Conservation (phyloP, 2,329 filamentous ascomycete species). For the Pestalotiopsis sp. region DNA sequence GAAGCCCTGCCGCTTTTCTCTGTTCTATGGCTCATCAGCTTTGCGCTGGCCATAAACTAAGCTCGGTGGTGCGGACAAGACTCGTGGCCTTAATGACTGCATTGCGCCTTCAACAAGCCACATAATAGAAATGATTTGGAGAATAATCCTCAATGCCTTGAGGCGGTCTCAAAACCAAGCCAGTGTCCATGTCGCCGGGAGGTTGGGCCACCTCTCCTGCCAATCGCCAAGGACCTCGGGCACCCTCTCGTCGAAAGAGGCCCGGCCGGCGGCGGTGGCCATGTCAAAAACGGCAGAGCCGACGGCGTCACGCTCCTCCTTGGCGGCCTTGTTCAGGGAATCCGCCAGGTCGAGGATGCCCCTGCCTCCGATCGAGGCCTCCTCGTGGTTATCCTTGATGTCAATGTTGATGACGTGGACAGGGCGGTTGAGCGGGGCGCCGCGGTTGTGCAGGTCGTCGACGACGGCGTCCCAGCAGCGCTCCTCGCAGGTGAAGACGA, state of each 20-base stretch:
- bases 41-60: no score
- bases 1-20: no score
- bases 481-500: conserved; percentile 97
- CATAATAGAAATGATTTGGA: background rate
- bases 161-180: conserved; percentile 75
- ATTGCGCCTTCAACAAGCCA: no score
- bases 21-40: no score
- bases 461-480: conserved; percentile 97
- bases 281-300: conserved; percentile 70
- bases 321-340: conserved; percentile 78
- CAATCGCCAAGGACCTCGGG: conserved; percentile 89
- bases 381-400: conserved; percentile 97
- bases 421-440: conserved; percentile 83
- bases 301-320: conserved; percentile 71
- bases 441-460: conserved; percentile 86
- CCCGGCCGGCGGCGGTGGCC: conserved; percentile 66
- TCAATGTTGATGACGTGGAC: conserved; percentile 99
- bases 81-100: no score
- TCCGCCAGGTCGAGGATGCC: conserved; percentile 92
- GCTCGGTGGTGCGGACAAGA: no score
- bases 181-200: conserved; percentile 91
- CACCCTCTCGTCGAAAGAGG: conserved; percentile 88
- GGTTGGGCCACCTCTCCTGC: conserved; percentile 92
- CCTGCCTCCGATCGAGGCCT: conserved; percentile 85
- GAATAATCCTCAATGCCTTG: background rate